A percentile compares a stretch with the other conserved stretches of the same genome.
Evolutionary conservation across 495 filamentous ascomycete genomes (phyloP).

Genomic region (Corynascus novoguineensis): DNA sequence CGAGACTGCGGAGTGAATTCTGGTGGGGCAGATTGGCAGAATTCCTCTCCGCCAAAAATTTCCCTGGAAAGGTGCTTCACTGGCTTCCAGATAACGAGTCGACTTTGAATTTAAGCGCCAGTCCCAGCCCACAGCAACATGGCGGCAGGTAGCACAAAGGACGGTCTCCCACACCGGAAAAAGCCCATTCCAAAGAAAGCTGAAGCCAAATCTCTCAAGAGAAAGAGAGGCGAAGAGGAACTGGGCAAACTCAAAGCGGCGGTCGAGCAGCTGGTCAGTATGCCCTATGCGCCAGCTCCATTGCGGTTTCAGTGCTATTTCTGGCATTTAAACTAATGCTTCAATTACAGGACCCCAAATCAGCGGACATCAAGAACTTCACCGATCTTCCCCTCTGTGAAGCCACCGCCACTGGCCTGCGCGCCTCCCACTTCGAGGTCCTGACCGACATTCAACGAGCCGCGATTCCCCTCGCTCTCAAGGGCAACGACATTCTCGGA

Average conservation of each 20-base stretch:
- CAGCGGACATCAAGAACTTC: slow-evolving; percentile 53
- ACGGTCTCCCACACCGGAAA: slow-evolving; percentile 13
- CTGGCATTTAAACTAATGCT: background rate
- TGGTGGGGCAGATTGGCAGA: slow-evolving; percentile 27
- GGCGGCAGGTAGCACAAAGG: slow-evolving; percentile 21
- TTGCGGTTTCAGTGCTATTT: background rate
- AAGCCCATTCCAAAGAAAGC: slow-evolving; percentile 29
- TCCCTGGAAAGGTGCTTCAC: slow-evolving; percentile 9
- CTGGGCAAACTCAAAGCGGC: slow-evolving; percentile 49
- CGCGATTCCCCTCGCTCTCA: slow-evolving; percentile 78
- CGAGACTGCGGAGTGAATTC: too few relatives aligned
- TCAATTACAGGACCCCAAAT: slow-evolving; percentile 38
- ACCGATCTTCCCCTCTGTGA: slow-evolving; percentile 80
- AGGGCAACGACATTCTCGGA: slow-evolving; percentile 84
- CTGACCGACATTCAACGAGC: slow-evolving; percentile 89
- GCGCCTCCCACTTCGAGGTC: slow-evolving; percentile 81
- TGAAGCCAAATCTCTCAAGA: slow-evolving; percentile 38
- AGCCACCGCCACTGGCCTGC: slow-evolving; percentile 72
- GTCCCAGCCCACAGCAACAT: slow-evolving; percentile 12
- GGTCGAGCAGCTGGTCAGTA: slow-evolving; percentile 36
- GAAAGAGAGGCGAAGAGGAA: slow-evolving; percentile 50
- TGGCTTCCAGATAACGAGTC: background rate
- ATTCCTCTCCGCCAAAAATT: slow-evolving; percentile 37
- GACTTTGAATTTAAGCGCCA: background rate
- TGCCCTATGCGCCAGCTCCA: background rate